Evolutionary conservation across 768 basidiomycete genomes (phyloP).

Genomic region (Boletus pseudo-olivaceus): DNA sequence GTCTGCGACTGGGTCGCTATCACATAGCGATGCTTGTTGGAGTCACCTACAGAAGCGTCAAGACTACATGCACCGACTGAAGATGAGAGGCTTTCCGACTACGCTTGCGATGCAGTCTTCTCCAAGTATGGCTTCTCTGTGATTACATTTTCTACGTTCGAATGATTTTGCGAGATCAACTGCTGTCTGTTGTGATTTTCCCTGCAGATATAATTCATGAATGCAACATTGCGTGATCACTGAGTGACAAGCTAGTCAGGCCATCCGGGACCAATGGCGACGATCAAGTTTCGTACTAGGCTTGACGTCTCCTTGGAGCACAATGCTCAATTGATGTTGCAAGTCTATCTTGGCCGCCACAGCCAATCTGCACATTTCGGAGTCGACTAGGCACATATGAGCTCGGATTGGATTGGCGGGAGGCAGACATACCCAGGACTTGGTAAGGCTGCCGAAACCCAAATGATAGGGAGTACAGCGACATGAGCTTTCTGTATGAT

Average conservation of each 20-base stretch:
- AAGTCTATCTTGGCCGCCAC: conserved; percentile 72
- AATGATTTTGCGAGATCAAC: conserved; percentile 92
- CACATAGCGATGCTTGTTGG: conserved; percentile 92
- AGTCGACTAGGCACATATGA: conserved; percentile 59
- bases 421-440: conserved; percentile 61
- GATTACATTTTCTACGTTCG: conserved; percentile 93
- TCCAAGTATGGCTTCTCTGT: conserved; percentile 79
- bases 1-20: conserved; percentile 78
- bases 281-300: conserved; percentile 61
- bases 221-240: conserved; percentile 99
- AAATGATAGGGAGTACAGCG: conserved; percentile 80
- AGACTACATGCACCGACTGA: background rate
- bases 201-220: conserved; percentile 86
- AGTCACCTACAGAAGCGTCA: conserved; percentile 47
- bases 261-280: conserved; percentile 3
- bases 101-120: conserved; percentile 81
- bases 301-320: conserved; percentile 86
- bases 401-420: background rate
- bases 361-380: conserved; percentile 73
- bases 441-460: conserved; percentile 94
- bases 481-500: conserved; percentile 92
- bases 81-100: conserved; percentile 51
- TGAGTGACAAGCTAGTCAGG: conserved; percentile 49
- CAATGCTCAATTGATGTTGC: conserved; percentile 64
- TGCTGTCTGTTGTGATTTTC: conserved; percentile 64